phyloP scores from a whole-genome alignment of 2,329 filamentous ascomycete genomes.

The Onygenales sp. region DNA sequence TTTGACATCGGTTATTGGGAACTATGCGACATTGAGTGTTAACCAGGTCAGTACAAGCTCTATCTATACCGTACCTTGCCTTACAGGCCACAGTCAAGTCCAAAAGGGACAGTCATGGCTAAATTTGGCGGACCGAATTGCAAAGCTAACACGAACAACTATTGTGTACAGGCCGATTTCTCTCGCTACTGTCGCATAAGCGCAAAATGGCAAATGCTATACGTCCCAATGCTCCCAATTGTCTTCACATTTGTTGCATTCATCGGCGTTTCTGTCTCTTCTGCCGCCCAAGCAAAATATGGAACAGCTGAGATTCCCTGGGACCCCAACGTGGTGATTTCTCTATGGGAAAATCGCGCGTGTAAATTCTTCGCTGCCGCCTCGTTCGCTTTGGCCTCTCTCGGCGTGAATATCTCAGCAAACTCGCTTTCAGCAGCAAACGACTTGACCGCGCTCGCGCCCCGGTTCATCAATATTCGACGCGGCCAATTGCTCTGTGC shows the following conservation, averaged over 20 bases:
- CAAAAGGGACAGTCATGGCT: background rate
- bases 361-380: constrained; percentile 64
- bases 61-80: background rate
- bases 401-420: constrained; percentile 79
- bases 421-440: constrained; percentile 81
- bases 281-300: constrained; percentile 56
- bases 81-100: background rate
- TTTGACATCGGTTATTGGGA: constrained; percentile 41
- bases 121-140: background rate
- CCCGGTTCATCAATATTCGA: constrained; percentile 73
- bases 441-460: constrained; percentile 70
- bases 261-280: constrained; percentile 71
- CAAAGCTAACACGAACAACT: background rate
- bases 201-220: constrained; percentile 40
- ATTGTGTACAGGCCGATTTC: constrained; percentile 43
- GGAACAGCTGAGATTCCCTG: constrained; percentile 49
- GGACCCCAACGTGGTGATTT: constrained; percentile 58
- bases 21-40: constrained; percentile 43
- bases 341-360: constrained; percentile 58
- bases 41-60: constrained; percentile 31
- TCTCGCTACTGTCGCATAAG: constrained; percentile 41
- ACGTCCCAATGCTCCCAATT: constrained; percentile 41
- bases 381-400: constrained; percentile 67
- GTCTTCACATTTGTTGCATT: constrained; percentile 73
- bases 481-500: constrained; percentile 83